Evolutionary conservation across 208 protist species (phyloP), one percentile per base, ranked within the genome.

Genomic region (Naegleria lovaniensis): DNA sequence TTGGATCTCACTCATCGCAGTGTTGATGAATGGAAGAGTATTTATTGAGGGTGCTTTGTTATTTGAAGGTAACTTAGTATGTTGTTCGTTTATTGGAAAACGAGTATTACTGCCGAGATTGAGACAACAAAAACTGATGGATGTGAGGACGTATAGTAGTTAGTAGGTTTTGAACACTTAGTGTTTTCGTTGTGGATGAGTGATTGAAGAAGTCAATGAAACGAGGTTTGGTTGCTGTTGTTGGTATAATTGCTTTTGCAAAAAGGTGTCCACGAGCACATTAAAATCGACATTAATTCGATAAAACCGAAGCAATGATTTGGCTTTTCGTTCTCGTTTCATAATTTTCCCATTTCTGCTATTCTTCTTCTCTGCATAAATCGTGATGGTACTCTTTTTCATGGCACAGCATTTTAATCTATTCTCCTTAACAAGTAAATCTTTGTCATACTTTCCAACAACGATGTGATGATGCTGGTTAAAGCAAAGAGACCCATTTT

Each of bases 281-380:
- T 79, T 79, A 79, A 79, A 79, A 79, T 79, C 67, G n/a, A 79
- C 29, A 33, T 79, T 79, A 29, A 79, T 79, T 79, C 29, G 19
- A 9, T 36, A 36, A 79, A 79, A 79, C 9, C 67, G 25, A 9
- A 79, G 16, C 0, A 79, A 2, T 15, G 16, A 36, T 36, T 79
- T 79, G 19, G 67, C 67, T 36, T 36, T 79, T n/a, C n/a, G 16
- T 79, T 79, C 67, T 79, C 67, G 25, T 33, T 79, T 79, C 67
- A 79, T 79, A 36, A 79, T 33, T 36, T 79, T 79, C 1, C 67
- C 67, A 79, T 36, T 79, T 79, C 67, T 79, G n/a, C 1, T 36
- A 13, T 67, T 67, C 25, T n/a, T 79, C 29, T 36, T 79, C 29
- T 79, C 29, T 11, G 67, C 67, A 36, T 36, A 79, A 79, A 79